These are phyloP conservation scores for Quillaja saponaria DNA, from an alignment of 306 rosid species.

Conservation along the genomic window DNA sequence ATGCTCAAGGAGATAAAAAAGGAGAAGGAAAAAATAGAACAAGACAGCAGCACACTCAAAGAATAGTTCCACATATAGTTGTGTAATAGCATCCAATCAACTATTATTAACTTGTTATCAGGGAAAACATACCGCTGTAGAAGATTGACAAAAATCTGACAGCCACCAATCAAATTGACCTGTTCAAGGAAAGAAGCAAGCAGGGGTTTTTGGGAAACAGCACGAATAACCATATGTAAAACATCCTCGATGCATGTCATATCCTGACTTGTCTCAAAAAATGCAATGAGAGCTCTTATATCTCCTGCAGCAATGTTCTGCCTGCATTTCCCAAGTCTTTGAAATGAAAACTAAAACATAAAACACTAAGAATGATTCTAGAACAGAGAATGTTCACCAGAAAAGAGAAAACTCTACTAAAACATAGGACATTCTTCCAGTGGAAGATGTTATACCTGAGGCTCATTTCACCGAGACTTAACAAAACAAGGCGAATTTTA, in stretches of 20 bases:
- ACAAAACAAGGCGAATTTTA: conserved; percentile 91
- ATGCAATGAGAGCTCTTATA: conserved; percentile 81
- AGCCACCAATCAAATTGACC: conserved; percentile 71
- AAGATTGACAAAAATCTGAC: conserved; percentile 90
- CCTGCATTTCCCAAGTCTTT: conserved; percentile 55
- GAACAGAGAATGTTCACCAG: conserved; percentile 9
- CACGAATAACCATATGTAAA: conserved; percentile 91
- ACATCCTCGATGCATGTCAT: conserved; percentile 93
- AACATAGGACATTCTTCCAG: background rate
- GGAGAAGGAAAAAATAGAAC: no score
- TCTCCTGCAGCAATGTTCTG: conserved; percentile 74
- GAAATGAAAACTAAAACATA: conserved; percentile 28
- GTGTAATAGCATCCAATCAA: no score
- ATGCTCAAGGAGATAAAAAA: no score
- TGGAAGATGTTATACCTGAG: conserved; percentile 60
- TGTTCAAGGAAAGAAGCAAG: conserved; percentile 89
- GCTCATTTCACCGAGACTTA: conserved; percentile 98
- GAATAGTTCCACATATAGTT: no score
- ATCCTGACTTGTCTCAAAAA: conserved; percentile 86
- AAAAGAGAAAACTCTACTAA: conserved; percentile 23
- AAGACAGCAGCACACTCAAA: no score
- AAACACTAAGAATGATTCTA: conserved; percentile 2
- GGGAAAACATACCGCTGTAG: conserved; percentile 71
- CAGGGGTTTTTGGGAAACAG: conserved; percentile 76
- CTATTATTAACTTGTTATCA: no score